Percentiles rank a stretch among this genome's conserved stretches.
Conservation (phyloP, 176 grass and related monocot genomes). For the Aegilops umbellulata region DNA sequence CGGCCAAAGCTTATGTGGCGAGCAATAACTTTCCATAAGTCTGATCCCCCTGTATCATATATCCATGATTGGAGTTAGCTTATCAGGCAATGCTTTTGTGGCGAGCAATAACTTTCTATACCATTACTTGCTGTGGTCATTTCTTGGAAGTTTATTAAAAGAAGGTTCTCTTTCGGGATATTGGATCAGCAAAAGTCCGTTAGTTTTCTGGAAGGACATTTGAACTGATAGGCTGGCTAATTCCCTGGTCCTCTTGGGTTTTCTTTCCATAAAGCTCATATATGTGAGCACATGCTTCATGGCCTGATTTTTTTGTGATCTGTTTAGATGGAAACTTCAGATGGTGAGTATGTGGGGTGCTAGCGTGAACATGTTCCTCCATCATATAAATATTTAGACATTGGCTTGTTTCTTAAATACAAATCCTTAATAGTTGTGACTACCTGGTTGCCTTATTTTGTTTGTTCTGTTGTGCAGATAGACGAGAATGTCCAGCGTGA, state of each 20-base stretch:
- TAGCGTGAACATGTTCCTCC: not conserved
- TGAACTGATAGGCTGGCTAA: not conserved
- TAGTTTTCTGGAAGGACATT: slow-evolving; percentile 3
- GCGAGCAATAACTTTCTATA: not conserved
- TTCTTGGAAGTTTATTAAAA: not conserved
- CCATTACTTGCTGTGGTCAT: not conserved
- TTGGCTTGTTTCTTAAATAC: not conserved
- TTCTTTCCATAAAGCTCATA: slow-evolving; percentile 11
- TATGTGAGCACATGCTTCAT: slow-evolving; percentile 5
- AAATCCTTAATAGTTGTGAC: not conserved
- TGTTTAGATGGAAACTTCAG: slow-evolving; percentile 1
- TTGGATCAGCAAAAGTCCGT: not conserved
- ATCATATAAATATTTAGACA: not conserved
- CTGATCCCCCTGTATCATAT: not conserved
- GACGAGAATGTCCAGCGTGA: slow-evolving; percentile 98
- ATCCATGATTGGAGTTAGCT: slow-evolving; percentile 5
- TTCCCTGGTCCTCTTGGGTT: not conserved
- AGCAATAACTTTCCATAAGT: not conserved
- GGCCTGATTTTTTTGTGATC: not conserved
- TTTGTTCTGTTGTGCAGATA: slow-evolving; percentile 65
- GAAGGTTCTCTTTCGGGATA: not conserved
- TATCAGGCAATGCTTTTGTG: not conserved
- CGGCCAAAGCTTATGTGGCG: not conserved
- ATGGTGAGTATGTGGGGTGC: not conserved
- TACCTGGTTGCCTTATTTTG: slow-evolving; percentile 18